Conservation (phyloP, 331 rosid species). For the Malus hybrid region DNA sequence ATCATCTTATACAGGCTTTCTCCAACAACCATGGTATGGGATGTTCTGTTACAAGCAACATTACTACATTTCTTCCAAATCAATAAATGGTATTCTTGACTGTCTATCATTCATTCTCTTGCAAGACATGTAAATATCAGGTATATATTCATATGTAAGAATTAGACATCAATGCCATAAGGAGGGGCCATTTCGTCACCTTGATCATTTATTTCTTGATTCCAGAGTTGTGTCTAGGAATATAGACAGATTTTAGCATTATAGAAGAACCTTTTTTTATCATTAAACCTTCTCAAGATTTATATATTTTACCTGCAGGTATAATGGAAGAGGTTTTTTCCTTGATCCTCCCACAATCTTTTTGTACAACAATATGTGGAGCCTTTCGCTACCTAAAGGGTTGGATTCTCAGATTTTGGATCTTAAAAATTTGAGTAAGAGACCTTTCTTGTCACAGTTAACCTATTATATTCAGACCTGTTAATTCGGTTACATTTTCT, state of each 20-base stretch:
- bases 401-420: conserved; percentile 28
- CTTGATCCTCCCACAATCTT: conserved; percentile 86
- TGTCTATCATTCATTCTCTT: too few relatives aligned
- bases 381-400: conserved; percentile 65
- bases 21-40: conserved; percentile 75
- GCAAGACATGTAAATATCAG: neutral
- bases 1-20: conserved; percentile 89
- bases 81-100: too few relatives aligned
- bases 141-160: neutral
- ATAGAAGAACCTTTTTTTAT: neutral
- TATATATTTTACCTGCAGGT: conserved; percentile 48
- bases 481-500: conserved; percentile 15
- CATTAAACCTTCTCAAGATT: conserved; percentile 13
- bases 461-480: conserved; percentile 2
- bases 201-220: neutral
- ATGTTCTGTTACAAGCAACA: too few relatives aligned
- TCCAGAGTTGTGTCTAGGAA: neutral
- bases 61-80: too few relatives aligned
- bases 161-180: neutral
- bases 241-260: too few relatives aligned
- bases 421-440: conserved; percentile 42
- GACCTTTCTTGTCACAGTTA: neutral
- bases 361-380: conserved; percentile 59
- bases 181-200: neutral
- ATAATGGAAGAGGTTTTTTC: conserved; percentile 93